Evolutionary conservation across 139 green algal species (phyloP), one percentile per base, ranked within the genome.

Genomic region (Mesotaenium endlicherianum): DNA sequence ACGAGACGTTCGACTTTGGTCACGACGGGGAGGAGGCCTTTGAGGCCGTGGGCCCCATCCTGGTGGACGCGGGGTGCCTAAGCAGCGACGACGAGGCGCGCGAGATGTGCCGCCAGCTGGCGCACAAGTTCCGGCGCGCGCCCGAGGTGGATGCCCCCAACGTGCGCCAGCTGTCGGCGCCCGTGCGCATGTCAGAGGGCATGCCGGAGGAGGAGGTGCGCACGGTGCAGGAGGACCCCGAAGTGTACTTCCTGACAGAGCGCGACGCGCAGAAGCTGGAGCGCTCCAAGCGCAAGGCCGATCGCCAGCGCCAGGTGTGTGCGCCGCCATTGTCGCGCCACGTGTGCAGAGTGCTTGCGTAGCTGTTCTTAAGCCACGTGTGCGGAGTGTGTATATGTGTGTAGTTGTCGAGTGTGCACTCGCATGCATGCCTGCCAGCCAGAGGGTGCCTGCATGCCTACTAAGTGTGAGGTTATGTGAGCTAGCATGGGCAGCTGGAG

Each of bases 181-280:
- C 75, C 26, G 31, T 82, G 44, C 75, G 75, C 44, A 82, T 82
- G 75, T 41, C 26, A n/a, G 75, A 82, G 75, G 75, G 75, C 26
- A 49, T 82, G 75, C n/a, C 75, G 42, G 44, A 82, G 47, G 75
- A 82, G 30, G 75, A 82, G 2, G 75, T 70, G 75, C 42, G 75
- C 26, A 49, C 71, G 75, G 36, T 43, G 42, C 34, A 82, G 47
- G 75, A 82, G 30, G 75, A 82, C 0, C 42, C 53, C 11, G 26
- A 72, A 8, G 38, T 72, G 75, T 82, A 82, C n/a, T 82, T 82
- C 45, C 26, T 82, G 75, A 72, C 75, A 40, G 83, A 74, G 38
- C 60, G 83, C 38, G 83, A 88, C 47, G 39, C 59, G 55, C 31
- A 20, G 16, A 88, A 88, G 44, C 36, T 88, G 11, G 83, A 88